Evolutionary conservation across 352 stramenopile species (phyloP).

Genomic region (Globisporangium yorkense): DNA sequence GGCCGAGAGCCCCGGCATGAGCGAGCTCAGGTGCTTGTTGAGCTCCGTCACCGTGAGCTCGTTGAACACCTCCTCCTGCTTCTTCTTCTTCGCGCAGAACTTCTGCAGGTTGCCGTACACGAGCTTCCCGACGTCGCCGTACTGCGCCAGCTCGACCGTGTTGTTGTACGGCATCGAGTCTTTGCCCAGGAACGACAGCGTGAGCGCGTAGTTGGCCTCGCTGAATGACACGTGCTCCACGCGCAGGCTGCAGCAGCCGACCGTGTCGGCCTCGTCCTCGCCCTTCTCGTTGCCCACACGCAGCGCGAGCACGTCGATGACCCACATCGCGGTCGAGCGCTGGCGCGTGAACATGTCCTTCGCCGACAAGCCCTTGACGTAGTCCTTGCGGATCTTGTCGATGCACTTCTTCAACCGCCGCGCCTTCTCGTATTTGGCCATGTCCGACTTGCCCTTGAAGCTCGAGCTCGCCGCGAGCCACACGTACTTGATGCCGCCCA

Average conservation of each 20-base stretch:
- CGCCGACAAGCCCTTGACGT: constrained; percentile 81
- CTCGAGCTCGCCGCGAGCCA: constrained; percentile 96
- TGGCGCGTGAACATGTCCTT: constrained; percentile 92
- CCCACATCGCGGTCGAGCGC: constrained; percentile 98
- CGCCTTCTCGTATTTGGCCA: constrained; percentile 99
- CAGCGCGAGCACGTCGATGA: constrained; percentile 99
- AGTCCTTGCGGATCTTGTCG: constrained; percentile 91
- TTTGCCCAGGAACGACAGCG: constrained; percentile 99
- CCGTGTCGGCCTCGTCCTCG: constrained; percentile 98
- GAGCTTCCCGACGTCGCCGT: constrained; percentile 83
- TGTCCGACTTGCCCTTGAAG: constrained; percentile 99
- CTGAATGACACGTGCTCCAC: constrained; percentile 98
- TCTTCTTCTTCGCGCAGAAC: constrained; percentile 96
- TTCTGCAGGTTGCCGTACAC: constrained; percentile 96
- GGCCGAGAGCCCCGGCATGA: constrained; percentile 98
- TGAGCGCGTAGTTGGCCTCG: constrained; percentile 91
- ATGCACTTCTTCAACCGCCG: constrained; percentile 97
- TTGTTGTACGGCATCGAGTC: constrained; percentile 99
- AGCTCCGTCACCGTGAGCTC: constrained; percentile 93
- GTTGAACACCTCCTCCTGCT: constrained; percentile 97
- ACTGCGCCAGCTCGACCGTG: constrained; percentile 93
- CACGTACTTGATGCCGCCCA: constrained; percentile 98
- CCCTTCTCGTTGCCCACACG: constrained; percentile 99
- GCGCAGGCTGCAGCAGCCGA: constrained; percentile 98
- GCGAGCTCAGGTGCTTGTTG: constrained; percentile 97